These are phyloP conservation scores for Annulohypoxylon moriforme DNA, from an alignment of 495 filamentous ascomycete genomes.

Conservation along the genomic window DNA sequence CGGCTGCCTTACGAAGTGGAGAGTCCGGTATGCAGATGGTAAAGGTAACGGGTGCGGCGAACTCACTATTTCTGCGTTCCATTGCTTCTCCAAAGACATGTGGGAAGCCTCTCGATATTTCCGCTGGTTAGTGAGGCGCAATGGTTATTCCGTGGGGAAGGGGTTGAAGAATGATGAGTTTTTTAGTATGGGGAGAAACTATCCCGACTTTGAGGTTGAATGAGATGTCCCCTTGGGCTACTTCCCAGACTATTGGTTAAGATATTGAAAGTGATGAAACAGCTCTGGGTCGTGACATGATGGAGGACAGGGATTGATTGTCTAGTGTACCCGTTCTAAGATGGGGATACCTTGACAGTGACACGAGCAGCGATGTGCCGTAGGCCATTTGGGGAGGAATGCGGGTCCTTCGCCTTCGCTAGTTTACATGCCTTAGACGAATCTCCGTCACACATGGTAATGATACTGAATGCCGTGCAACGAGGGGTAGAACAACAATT, in stretches of 20 bases:
- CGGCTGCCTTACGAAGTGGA: constrained; percentile 3
- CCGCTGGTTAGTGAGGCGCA: background rate
- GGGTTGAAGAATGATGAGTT: constrained; percentile 7
- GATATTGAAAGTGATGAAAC: background rate
- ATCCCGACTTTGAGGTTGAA: constrained; percentile 2
- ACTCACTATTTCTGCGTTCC: background rate
- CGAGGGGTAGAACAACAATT: background rate
- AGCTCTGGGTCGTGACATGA: background rate
- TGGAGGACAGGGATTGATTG: background rate
- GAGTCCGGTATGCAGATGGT: background rate
- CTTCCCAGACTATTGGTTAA: background rate
- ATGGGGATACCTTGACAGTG: constrained; percentile 1
- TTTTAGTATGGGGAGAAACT: background rate
- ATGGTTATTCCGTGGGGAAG: background rate
- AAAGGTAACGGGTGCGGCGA: background rate
- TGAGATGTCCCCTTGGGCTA: background rate
- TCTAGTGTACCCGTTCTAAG: background rate
- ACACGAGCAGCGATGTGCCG: background rate
- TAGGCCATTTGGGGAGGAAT: background rate
- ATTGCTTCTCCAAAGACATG: constrained; percentile 8
- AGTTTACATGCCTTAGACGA: background rate
- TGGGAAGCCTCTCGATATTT: background rate
- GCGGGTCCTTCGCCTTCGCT: background rate
- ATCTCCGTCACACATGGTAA: background rate
- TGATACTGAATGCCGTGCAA: background rate